Evolutionary conservation across 768 basidiomycete genomes (phyloP), one percentile per base, ranked within the genome.

Genomic region (Amanita rubescens): DNA sequence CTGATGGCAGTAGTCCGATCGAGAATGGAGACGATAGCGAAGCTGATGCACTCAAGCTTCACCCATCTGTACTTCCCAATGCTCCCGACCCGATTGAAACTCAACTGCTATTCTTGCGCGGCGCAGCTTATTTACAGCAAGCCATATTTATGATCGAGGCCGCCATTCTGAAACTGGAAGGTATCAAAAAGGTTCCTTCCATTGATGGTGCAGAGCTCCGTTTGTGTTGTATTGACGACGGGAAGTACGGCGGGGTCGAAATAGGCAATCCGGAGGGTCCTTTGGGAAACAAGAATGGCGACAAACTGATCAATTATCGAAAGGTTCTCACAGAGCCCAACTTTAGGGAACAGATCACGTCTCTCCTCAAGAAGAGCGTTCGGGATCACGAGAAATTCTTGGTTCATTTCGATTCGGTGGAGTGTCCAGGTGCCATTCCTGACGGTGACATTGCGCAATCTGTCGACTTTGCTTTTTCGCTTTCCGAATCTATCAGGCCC

Each of bases 51-150:
- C 65, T 75, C 15, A 64, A 75, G 35, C 65, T 84, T n/a, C 89
- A 90, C 62, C 83, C 86, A 3, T 90, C 88, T 5, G 77, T 82
- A 30, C 76, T 81, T 3, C 84, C 87, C 4, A 82, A 86, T 57
- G 85, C 89, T 10, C 91, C 92, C 0, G 88, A 92, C 54, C 89
- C 93, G 34, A 82, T 94, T 52, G 92, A 94, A 63, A 84, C 82
- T 0, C 92, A 94, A 61, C 71, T 89, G 20, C 69, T 91, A 27
- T 94, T 94, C 70, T 72, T 90, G 25, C 84, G 92, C 43, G 92
- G 87, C 2, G 84, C 89, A 3, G 83, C 90, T 2, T 85, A 89
- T 67, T 75, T 94, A 2, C 89, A 90, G 59, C 84, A 91, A 25
- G 88, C 87, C 0, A 71, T 90, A 3, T 73, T 75, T 63, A 69